Percentiles rank a stretch among this genome's conserved stretches.
phyloP scores from a whole-genome alignment of 441 rosid species.

The Theobroma grandiflorum region DNA sequence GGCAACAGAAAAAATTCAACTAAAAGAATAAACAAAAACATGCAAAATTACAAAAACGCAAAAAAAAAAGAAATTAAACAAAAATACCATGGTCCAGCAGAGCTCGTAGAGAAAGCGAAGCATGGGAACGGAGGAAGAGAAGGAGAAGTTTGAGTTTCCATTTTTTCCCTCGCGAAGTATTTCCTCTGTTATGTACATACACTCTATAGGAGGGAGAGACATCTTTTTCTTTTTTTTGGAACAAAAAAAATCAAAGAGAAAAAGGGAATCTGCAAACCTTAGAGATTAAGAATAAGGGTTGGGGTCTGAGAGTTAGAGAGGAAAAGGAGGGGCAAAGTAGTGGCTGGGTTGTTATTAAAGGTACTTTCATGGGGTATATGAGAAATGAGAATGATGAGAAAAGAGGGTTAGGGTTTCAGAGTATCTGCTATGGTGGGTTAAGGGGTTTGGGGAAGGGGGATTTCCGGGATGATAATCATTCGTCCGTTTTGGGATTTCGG shows the following conservation, averaged over 20 bases:
- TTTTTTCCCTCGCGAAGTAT: constrained; percentile 80
- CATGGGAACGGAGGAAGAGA: constrained; percentile 69
- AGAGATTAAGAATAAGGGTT: neutral
- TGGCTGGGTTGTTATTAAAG: constrained; percentile 13
- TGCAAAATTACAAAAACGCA: constrained; percentile 4
- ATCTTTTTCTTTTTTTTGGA: constrained; percentile 30
- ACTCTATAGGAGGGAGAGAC: constrained; percentile 71
- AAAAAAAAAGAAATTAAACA: neutral
- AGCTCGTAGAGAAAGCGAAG: constrained; percentile 97
- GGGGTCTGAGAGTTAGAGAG: constrained; percentile 8
- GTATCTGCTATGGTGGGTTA: constrained; percentile 8
- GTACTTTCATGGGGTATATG: constrained; percentile 21
- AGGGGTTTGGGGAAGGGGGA: neutral
- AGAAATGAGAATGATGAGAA: neutral
- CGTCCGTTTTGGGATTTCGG: neutral
- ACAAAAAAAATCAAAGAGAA: neutral
- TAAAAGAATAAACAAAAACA: neutral
- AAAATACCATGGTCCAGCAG: constrained; percentile 72
- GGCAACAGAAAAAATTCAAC: constrained; percentile 27
- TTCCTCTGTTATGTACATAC: constrained; percentile 77
- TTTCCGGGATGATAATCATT: constrained; percentile 19
- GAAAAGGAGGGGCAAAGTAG: neutral
- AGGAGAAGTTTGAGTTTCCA: constrained; percentile 65
- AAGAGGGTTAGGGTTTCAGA: constrained; percentile 25
- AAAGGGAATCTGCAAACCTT: constrained; percentile 21